Evolutionary conservation across 2,329 filamentous ascomycete species (phyloP).

Genomic region (Cladophialophora bantiana): DNA sequence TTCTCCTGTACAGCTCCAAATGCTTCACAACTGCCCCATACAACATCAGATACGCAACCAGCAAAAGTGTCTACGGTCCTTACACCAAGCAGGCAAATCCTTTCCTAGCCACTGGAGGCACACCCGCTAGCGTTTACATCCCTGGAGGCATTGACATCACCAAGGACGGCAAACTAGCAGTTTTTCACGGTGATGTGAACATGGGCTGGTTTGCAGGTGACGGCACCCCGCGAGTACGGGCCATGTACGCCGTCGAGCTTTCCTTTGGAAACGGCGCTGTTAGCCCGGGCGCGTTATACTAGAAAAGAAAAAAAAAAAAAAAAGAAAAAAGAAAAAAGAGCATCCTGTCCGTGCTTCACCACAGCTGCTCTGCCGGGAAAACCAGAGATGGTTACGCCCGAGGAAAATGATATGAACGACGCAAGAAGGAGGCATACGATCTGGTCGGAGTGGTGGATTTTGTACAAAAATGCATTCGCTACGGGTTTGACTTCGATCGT

Average conservation of each 20-base stretch:
- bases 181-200: constrained; percentile 34
- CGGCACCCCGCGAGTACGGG: constrained; percentile 27
- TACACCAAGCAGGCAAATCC: constrained; percentile 50
- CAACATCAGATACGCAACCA: constrained; percentile 62
- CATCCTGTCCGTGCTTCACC: neutral
- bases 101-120: constrained; percentile 27
- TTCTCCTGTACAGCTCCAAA: constrained; percentile 61
- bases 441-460: neutral
- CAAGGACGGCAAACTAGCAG: constrained; percentile 29
- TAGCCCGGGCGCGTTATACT: constrained; percentile 1
- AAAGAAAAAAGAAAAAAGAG: too few relatives aligned
- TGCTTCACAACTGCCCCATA: constrained; percentile 62
- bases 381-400: neutral
- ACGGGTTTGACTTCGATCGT: neutral
- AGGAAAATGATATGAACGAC: neutral
- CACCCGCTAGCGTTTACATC: constrained; percentile 38
- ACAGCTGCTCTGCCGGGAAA: neutral
- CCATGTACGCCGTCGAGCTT: constrained; percentile 30
- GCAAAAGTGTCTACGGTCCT: constrained; percentile 57
- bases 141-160: constrained; percentile 39
- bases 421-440: neutral
- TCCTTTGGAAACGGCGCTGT: constrained; percentile 3
- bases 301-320: too few relatives aligned
- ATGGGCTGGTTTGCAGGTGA: constrained; percentile 32
- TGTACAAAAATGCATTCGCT: neutral